These are phyloP conservation scores for Pseudozyma pruni DNA, from an alignment of 1,284 basidiomycete species.

Conservation along the genomic window DNA sequence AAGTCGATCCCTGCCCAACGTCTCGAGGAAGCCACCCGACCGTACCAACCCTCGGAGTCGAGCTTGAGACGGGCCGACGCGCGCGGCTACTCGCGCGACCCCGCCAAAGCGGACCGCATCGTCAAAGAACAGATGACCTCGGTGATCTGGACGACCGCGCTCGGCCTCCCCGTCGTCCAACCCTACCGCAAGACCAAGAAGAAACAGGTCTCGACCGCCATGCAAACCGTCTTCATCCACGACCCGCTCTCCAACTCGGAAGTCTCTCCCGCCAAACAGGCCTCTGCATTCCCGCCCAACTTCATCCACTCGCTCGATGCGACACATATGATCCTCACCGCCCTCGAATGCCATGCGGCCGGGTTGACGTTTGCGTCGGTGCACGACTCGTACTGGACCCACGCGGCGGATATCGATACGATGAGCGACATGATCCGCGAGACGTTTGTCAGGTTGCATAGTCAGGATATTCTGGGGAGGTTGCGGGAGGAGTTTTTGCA, in stretches of 20 bases:
- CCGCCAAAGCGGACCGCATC: constrained; percentile 45
- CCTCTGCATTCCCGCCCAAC: constrained; percentile 97
- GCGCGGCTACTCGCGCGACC: constrained; percentile 38
- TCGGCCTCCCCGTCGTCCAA: constrained; percentile 94
- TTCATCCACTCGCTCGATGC: constrained; percentile 98
- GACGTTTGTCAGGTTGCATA: constrained; percentile 91
- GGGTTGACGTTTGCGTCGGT: constrained; percentile 87
- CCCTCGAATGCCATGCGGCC: constrained; percentile 76
- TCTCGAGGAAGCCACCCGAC: constrained; percentile 72
- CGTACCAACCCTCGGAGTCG: constrained; percentile 18
- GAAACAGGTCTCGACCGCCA: constrained; percentile 78
- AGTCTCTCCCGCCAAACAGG: constrained; percentile 88
- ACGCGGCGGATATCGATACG: constrained; percentile 84
- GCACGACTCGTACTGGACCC: constrained; percentile 99
- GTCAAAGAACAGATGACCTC: constrained; percentile 86
- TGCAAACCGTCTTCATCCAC: constrained; percentile 92
- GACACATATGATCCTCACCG: constrained; percentile 98
- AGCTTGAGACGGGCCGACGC: constrained; percentile 27
- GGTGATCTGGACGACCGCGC: constrained; percentile 94
- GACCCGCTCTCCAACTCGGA: constrained; percentile 84
- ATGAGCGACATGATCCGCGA: constrained; percentile 92
- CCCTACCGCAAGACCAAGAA: constrained; percentile 88
- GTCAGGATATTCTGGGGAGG: constrained; percentile 79
- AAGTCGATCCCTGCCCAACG: constrained; percentile 86
- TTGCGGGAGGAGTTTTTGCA: constrained; percentile 69